phyloP scores from a whole-genome alignment of 371 early-diverging fungal species.

The Aphelidium insulamus region DNA sequence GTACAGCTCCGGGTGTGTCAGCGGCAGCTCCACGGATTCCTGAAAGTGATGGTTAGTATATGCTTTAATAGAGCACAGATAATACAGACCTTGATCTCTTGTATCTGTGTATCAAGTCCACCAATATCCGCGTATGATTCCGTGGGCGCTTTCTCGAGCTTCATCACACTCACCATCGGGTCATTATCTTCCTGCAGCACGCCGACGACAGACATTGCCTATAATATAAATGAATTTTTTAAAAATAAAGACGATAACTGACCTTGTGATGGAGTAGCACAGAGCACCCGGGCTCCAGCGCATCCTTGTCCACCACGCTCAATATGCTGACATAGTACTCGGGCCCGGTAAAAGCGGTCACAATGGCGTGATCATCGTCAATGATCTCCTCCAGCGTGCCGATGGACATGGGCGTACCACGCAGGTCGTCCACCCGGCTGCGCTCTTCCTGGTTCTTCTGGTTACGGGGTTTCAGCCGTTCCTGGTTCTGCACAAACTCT shows the following conservation, averaged over 20 bases:
- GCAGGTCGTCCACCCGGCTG: slow-evolving; percentile 85
- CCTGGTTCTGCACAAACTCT: slow-evolving; percentile 95
- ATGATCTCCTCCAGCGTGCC: slow-evolving; percentile 99
- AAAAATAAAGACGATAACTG: neutral
- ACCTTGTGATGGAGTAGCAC: slow-evolving; percentile 91
- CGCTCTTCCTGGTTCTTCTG: slow-evolving; percentile 86
- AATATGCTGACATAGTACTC: slow-evolving; percentile 97
- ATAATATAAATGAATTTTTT: neutral
- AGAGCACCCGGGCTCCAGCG: slow-evolving; percentile 95
- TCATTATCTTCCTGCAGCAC: slow-evolving; percentile 93
- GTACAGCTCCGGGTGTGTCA: slow-evolving; percentile 98
- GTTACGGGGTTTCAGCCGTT: slow-evolving; percentile 82
- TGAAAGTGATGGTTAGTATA: slow-evolving; percentile 2
- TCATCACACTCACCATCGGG: slow-evolving; percentile 99
- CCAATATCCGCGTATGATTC: slow-evolving; percentile 99
- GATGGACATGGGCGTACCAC: slow-evolving; percentile 98
- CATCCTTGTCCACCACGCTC: slow-evolving; percentile 97
- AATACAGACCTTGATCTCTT: slow-evolving; percentile 74
- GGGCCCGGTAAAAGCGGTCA: slow-evolving; percentile 84
- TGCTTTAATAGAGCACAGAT: neutral
- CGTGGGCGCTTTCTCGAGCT: slow-evolving; percentile 98
- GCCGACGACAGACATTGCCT: slow-evolving; percentile 81
- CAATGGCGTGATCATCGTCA: slow-evolving; percentile 99
- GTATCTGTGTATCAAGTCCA: slow-evolving; percentile 96
- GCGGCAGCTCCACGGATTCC: slow-evolving; percentile 98